Base-by-base conservation (phyloP, 495 filamentous ascomycete genomes). In the Penicillium cinerascens region DNA sequence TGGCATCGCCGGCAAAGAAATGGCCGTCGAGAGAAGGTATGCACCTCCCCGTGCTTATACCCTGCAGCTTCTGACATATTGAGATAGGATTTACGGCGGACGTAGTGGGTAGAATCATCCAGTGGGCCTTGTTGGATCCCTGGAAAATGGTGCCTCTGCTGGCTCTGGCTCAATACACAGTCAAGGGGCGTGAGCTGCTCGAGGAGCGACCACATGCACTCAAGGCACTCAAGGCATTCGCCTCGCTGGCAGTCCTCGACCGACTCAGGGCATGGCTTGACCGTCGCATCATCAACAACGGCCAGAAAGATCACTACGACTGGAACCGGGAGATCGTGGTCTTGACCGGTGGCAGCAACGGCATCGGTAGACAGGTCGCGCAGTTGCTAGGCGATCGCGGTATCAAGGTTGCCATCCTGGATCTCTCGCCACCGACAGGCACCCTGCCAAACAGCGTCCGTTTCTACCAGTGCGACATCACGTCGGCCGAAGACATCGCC, bases 251-350 rank as follows among this genome's bases (percentile, higher is more conserved):
- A 10, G 35, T 86, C 8, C 51, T 78, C 18, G 71, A 73, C 20
- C 66, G 70, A 44, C 35, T 81, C 9, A 79, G 73, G 60, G 60
- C 51, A 6, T 83, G 70, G 61, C 60, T 87, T 10, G 81, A 80
- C 43, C 62, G 67, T 17, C 65, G 71, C 4, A 78, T 77, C 3
- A 55, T 83, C 36, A 86, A 89, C 66, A 88, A 87, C 59, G 82
- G 77, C 69, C 67, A 66, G 18, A 60, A 56, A 16, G 85, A 87
- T 64, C 69, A 63, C 21, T 88, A 86, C 61, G 77, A 87, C 70
- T 90, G 86, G 84, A 66, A 74, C 26, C 75, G 78, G 52, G 87
- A 91, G 69, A 76, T 90, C 43, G 80, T 87, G 7, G 68, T 90
- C 17, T 74, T 90, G 42, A 90, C 87, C 0, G 87, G 87, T 13